Conservation (phyloP, 2,329 filamentous ascomycete species). For the Calcarisporium arbuscula region DNA sequence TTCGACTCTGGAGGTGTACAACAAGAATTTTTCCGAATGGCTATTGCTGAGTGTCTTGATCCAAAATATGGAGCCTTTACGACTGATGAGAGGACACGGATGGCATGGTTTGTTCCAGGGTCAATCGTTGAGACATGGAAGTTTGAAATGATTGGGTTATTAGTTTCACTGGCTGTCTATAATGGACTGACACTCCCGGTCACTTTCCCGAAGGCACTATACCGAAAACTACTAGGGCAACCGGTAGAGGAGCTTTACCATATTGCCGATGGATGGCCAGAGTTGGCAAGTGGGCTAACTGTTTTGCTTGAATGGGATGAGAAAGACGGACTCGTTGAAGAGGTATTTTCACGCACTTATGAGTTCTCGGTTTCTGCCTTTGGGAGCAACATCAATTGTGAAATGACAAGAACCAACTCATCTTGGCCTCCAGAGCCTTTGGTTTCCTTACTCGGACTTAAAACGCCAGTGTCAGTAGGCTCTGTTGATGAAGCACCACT, state of each 20-base stretch:
- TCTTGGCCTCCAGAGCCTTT: too few species aligned
- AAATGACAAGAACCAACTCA: conserved; percentile 41
- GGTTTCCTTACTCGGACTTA: conserved; percentile 44
- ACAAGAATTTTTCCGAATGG: conserved; percentile 88
- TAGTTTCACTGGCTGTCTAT: conserved; percentile 87
- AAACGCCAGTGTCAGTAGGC: conserved; percentile 12
- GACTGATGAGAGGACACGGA: conserved; percentile 65
- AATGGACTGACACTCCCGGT: conserved; percentile 89
- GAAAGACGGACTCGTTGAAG: conserved; percentile 67
- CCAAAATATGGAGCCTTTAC: conserved; percentile 76
- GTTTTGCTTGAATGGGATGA: conserved; percentile 71
- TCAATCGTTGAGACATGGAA: conserved; percentile 81
- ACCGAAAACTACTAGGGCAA: conserved; percentile 68
- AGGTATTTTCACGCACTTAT: conserved; percentile 78
- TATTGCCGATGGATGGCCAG: conserved; percentile 83
- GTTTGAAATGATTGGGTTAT: conserved; percentile 78
- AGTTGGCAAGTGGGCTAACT: conserved; percentile 67
- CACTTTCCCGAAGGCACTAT: conserved; percentile 80
- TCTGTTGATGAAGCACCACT: conserved; percentile 53
- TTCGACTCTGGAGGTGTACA: conserved; percentile 93
- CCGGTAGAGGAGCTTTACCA: conserved; percentile 65
- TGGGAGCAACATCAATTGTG: conserved; percentile 48
- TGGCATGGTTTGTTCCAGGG: conserved; percentile 83
- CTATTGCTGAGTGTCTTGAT: conserved; percentile 72
- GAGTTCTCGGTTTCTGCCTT: conserved; percentile 67